Conservation (phyloP, 148 eudicot genomes). For the Chenopodium quinoa region DNA sequence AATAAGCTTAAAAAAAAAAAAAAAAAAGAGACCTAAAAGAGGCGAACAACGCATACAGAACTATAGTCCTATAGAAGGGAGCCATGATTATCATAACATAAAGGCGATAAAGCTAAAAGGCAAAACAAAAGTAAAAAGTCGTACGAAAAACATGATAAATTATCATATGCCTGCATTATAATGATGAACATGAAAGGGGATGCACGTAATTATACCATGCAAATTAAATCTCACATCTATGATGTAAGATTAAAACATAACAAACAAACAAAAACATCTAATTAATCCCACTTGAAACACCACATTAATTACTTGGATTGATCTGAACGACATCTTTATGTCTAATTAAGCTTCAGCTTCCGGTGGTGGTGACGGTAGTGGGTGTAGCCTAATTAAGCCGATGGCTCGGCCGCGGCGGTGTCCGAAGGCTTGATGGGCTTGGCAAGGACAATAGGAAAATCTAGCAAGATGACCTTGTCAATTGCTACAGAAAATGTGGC, state of each 20-base stretch:
- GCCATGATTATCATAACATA: neutral
- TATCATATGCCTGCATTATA: neutral
- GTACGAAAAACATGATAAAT: neutral
- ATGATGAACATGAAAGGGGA: neutral
- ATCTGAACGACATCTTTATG: neutral
- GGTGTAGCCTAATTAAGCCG: neutral
- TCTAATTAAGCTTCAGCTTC: neutral
- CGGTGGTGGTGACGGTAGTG: neutral
- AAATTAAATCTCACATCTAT: neutral
- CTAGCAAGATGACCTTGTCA: slow-evolving; percentile 75
- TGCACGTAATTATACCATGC: neutral
- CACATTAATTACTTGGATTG: neutral
- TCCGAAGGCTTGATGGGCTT: slow-evolving; percentile 37
- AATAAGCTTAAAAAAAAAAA: no score
- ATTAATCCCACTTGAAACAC: neutral
- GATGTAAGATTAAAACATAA: no score
- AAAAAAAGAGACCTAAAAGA: no score
- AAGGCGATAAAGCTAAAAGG: neutral
- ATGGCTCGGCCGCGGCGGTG: neutral
- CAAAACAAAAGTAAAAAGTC: no score
- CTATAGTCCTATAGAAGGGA: neutral
- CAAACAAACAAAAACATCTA: no score
- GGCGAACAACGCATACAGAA: no score
- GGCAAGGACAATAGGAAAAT: slow-evolving; percentile 58
- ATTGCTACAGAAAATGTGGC: slow-evolving; percentile 53